Evolutionary conservation across 495 filamentous ascomycete genomes (phyloP), one percentile per base, ranked within the genome.

Genomic region (Trichoderma reesei): DNA sequence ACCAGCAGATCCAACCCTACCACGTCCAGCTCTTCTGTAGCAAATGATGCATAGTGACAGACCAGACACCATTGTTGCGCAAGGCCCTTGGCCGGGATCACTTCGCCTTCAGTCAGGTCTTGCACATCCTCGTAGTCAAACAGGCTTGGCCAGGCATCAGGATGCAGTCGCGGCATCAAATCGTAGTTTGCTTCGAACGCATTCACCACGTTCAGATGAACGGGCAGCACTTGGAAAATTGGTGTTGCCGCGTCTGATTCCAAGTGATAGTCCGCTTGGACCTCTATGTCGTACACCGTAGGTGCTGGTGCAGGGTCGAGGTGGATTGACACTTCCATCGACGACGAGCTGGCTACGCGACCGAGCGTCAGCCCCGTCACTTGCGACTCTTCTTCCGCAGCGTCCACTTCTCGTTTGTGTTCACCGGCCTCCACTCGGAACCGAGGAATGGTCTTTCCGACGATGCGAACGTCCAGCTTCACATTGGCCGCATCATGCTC

Each of bases 111-210:
- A 20, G 72, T 65, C 2, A 68, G 14, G 14, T 74, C 66, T 59
- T 77, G 67, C 42, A 76, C 69, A 46, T 71, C 71, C 51, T 82
- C 80, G 7, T 77, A 68, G 5, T 82, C 78, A 71, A 98, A 97
- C 70, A 91, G 88, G 68, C 85, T 89, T 8, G 95, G 93, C 93
- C 93, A 98, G 9, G 82, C 80, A 61, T 87, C 85, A 1, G 83
- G 78, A 75, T 96, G 86, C 5, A 96, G 72, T 3, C 86, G 83
- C 14, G 94, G 91, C 2, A 84, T 78, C 67, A 96, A 88, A 62
- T 92, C 89, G 68, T 92, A 96, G 67, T 86, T 90, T 8, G 91
- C 88, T 75, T 96, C 90, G 66, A 98, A 96, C 8, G 94, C 91
- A 41, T 84, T 85, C 62, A 89, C 80, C 63, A 97, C 80, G 16